Base-by-base conservation (phyloP, 805 yeast genomes). In the Metschnikowia corniflorae region DNA sequence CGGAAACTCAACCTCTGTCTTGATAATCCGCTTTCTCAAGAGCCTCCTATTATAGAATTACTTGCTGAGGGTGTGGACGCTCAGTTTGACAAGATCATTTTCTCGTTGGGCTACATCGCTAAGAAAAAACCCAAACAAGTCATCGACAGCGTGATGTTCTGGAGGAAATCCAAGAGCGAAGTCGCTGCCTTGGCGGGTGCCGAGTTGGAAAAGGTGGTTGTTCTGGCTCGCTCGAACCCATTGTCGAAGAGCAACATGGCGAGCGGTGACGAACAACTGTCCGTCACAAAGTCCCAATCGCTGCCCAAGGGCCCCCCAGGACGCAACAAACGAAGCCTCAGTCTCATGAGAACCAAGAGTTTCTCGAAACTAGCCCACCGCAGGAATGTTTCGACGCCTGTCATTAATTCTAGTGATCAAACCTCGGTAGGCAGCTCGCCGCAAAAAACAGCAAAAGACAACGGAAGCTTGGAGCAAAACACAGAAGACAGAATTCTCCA, bases 101-200 rank as follows among this genome's bases (percentile, higher is more conserved):
- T 78, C 12, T 84, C 96, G 0, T 64, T 93, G 37, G 98, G 98
- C 7, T 86, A 86, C 56, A 86, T 93, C 25, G 94, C 98, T 1
- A 73, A 87, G 39, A 72, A 82, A 17, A 86, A 87, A 47, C 97
- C 97, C 0, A 89, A 87, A 54, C 95, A 96, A 0, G 96, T 93
- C 1, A 88, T 94, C 22, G 99, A 93, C 58, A 87, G 95, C 6
- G 95, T 93, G 42, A 89, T 93, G 97, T 89, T 86, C 56, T 93
- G 99, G 99, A 74, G 97, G 42, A 86, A 91, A 57, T 78, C 91
- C 2, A 93, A 93, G 58, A 80, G 94, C 10, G 97, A 91, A 50
- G 81, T 84, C 3, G 86, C 95, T 2, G 51, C 63, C 5, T 53
- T 68, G 59, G 73, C 73, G 3, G 65, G 69, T 2, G 43, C 55